Percentiles rank a stretch among this genome's conserved stretches.
Evolutionary conservation across 345 rosid species (phyloP).

Genomic region (Trapa incisa): DNA sequence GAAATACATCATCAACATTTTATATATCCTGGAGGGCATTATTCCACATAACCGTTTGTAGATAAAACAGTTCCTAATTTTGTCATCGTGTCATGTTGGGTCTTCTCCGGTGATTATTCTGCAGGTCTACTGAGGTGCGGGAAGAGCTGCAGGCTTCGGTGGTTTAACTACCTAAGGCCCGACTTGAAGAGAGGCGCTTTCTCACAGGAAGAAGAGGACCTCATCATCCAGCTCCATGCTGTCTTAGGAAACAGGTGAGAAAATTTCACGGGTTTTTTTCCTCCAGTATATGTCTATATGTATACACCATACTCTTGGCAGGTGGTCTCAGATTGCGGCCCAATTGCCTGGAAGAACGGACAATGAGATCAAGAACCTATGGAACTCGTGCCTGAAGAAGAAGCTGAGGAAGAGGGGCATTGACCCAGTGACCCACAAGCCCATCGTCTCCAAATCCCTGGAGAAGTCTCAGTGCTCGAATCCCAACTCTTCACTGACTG

Average conservation of each 20-base stretch:
- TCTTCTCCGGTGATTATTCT: neutral
- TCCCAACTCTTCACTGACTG: neutral
- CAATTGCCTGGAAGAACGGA: constrained; percentile 60
- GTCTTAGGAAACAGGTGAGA: constrained; percentile 74
- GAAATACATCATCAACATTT: too few relatives aligned
- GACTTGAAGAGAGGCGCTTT: constrained; percentile 96
- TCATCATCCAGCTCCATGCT: constrained; percentile 81
- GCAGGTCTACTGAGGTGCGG: constrained; percentile 94
- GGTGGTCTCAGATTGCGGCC: constrained; percentile 73
- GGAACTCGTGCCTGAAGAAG: constrained; percentile 71
- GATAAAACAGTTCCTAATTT: too few relatives aligned
- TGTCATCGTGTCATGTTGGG: too few relatives aligned
- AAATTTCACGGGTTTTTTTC: too few relatives aligned
- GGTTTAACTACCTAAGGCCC: constrained; percentile 94
- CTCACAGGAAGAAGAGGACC: constrained; percentile 78
- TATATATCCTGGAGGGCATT: too few relatives aligned
- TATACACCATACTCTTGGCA: constrained; percentile 5
- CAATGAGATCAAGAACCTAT: constrained; percentile 59
- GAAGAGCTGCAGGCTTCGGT: constrained; percentile 86
- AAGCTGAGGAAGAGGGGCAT: constrained; percentile 55
- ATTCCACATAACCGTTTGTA: too few relatives aligned
- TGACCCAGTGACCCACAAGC: constrained; percentile 61
- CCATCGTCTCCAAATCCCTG: constrained; percentile 17
- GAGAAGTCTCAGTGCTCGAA: constrained; percentile 1
- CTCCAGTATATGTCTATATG: neutral